Base-by-base conservation (phyloP, 257 asterid species). In the Pogostemon cablin region DNA sequence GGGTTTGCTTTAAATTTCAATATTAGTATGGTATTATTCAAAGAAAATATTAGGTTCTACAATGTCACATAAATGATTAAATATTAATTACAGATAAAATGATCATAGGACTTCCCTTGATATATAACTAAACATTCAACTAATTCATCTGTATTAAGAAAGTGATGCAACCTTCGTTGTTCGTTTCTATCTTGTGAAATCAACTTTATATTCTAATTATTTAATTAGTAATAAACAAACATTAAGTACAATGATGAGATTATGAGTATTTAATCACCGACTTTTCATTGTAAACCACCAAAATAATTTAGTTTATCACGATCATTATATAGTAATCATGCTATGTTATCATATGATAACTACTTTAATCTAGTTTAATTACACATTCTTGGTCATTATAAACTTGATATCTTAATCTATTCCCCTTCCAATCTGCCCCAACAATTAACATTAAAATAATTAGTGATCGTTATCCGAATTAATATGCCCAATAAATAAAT, bases 201-300 rank as follows among this genome's bases (percentile, higher is more conserved):
- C 49, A 42, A 44, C 39, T 35, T 15, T 32, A 57, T 35, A 47
- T 35, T 47, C 17, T 72, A 17, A 41, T 25, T 25, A 20, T 15
- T 56, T 52, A 61, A n/a, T 53, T 37, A 6, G 53, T 46, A 78
- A 79, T 79, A 79, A 79, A 72, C 76, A 55, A 76, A 68, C 3
- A 54, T 54, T 17, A 72, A 72, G 42, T 68, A 10, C 52, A n/a
- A 68, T 63, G 78, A 75, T 25, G 32, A 25, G 32, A 25, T 25
- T 77, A 82, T 66, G 64, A 75, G 67, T 75, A 73, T 41, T 55
- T 60, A 41, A 71, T 74, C 65, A 75, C 90, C 84, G 75, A 52
- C 86, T 49, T 25, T 56, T 50, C 7, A 60, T 60, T 77, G 66
- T 59, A 63, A 72, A 35, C 93, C 93, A 88, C 79, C 9, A 57